These are phyloP conservation scores for Backusella morwellensis DNA, from an alignment of 192 early-diverging fungal genomes.

Conservation along the genomic window DNA sequence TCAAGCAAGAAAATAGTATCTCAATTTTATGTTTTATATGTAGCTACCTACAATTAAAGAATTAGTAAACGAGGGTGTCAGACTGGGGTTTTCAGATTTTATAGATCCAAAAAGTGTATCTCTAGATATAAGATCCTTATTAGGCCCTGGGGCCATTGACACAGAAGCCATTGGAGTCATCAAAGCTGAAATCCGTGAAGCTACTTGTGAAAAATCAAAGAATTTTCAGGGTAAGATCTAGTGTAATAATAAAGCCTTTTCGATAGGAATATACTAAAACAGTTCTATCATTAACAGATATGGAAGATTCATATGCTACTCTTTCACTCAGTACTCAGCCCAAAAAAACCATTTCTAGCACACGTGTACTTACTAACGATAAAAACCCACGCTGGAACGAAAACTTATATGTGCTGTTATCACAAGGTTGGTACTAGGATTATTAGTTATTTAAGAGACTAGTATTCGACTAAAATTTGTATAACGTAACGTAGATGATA, in stretches of 20 bases:
- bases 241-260: background rate
- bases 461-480: background rate
- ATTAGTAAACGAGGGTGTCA: slow-evolving; percentile 23
- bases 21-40: background rate
- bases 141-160: slow-evolving; percentile 12
- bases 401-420: slow-evolving; percentile 18
- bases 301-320: slow-evolving; percentile 27
- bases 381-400: slow-evolving; percentile 30
- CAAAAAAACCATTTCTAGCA: slow-evolving; percentile 15
- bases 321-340: slow-evolving; percentile 23
- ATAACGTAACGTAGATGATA: slow-evolving; percentile 20
- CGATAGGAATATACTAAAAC: background rate
- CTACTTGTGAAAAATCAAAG: background rate
- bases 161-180: slow-evolving; percentile 25
- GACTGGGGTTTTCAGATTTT: slow-evolving; percentile 14
- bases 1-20: background rate
- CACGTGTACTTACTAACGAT: slow-evolving; percentile 29
- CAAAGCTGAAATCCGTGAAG: slow-evolving; percentile 30
- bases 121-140: slow-evolving; percentile 16
- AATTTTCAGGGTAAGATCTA: slow-evolving; percentile 4
- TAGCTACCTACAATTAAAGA: slow-evolving; percentile 24
- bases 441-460: background rate
- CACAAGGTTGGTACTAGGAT: slow-evolving; percentile 5
- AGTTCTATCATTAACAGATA: background rate
- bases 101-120: slow-evolving; percentile 33